phyloP scores from a whole-genome alignment of 495 filamentous ascomycete species.

The Penicillium canariense region DNA sequence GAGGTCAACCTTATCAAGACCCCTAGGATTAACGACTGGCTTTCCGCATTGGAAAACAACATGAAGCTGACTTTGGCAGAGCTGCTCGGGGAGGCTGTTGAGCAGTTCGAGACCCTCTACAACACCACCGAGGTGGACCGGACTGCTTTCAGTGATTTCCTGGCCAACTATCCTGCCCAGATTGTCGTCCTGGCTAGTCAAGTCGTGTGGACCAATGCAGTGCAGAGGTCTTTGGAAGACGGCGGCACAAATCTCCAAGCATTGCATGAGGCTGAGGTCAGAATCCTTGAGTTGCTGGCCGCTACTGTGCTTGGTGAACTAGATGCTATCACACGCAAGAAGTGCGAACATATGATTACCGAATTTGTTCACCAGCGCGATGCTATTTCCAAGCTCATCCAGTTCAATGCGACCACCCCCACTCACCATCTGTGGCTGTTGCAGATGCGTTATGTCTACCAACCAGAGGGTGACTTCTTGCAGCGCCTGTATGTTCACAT shows the following conservation, averaged over 20 bases:
- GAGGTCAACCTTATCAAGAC: conserved; percentile 89
- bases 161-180: conserved; percentile 81
- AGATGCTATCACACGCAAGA: conserved; percentile 82
- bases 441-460: conserved; percentile 97
- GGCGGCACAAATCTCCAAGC: conserved; percentile 64
- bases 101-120: conserved; percentile 69
- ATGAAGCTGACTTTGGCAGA: conserved; percentile 96
- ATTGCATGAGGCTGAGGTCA: conserved; percentile 73
- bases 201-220: conserved; percentile 83
- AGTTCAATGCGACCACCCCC: conserved; percentile 68
- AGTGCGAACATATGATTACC: conserved; percentile 97
- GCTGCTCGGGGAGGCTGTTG: conserved; percentile 79
- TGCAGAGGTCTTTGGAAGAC: conserved; percentile 69
- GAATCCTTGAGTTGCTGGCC: conserved; percentile 78
- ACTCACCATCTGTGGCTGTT: conserved; percentile 90
- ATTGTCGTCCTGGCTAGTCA: conserved; percentile 96
- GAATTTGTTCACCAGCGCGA: conserved; percentile 98
- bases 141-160: conserved; percentile 68
- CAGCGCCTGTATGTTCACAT: conserved; percentile 88
- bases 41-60: conserved; percentile 81
- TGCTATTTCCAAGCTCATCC: conserved; percentile 77
- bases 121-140: conserved; percentile 61
- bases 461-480: conserved; percentile 72
- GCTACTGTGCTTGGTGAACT: conserved; percentile 87
- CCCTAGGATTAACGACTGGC: conserved; percentile 97